Percentiles rank a stretch among this genome's conserved stretches.
Evolutionary conservation across 2,329 filamentous ascomycete species (phyloP).

Genomic region (Aureobasidium sp.): DNA sequence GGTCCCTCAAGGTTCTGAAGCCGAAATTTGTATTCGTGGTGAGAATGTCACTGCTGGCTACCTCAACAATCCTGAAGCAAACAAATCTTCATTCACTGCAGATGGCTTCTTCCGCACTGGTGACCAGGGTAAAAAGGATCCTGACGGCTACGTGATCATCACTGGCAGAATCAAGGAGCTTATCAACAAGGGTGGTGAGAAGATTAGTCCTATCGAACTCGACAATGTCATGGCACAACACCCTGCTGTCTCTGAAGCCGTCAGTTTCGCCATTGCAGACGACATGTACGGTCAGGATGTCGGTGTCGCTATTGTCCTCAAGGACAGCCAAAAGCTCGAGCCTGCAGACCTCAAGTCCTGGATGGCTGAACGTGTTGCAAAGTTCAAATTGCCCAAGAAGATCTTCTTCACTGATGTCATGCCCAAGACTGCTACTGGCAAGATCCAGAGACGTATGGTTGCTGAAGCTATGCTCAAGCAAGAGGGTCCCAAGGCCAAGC

Average conservation of each 20-base stretch:
- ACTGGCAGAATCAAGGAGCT: constrained; percentile 91
- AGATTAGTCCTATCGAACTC: constrained; percentile 81
- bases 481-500: constrained; percentile 17
- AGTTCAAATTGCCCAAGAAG: constrained; percentile 80
- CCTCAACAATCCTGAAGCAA: constrained; percentile 73
- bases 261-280: constrained; percentile 76
- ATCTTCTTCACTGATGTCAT: constrained; percentile 67
- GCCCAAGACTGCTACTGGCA: constrained; percentile 88
- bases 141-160: constrained; percentile 76
- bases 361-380: constrained; percentile 63
- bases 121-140: constrained; percentile 74
- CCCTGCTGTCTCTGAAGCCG: constrained; percentile 66
- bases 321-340: constrained; percentile 49
- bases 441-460: constrained; percentile 80
- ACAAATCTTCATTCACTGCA: constrained; percentile 64
- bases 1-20: constrained; percentile 61
- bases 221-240: constrained; percentile 75
- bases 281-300: constrained; percentile 80
- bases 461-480: constrained; percentile 73
- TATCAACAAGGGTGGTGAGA: constrained; percentile 85
- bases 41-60: constrained; percentile 81
- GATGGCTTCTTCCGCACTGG: constrained; percentile 82
- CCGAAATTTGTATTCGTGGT: constrained; percentile 75
- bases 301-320: constrained; percentile 67
- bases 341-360: constrained; percentile 60